Base-by-base conservation (phyloP, 768 basidiomycete genomes). In the Leccinum uliginosum region DNA sequence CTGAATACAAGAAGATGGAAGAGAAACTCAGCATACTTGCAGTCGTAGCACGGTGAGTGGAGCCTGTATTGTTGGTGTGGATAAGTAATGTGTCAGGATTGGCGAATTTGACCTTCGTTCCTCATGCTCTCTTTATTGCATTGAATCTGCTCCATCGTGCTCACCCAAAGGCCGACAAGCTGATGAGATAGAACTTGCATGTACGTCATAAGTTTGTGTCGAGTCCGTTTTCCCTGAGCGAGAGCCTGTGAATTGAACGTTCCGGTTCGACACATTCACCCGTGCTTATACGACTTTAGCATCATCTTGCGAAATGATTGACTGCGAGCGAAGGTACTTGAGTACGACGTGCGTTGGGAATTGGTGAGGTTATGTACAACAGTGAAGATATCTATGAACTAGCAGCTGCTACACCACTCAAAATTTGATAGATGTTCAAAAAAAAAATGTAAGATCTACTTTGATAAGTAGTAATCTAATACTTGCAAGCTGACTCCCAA, bases 1-100 rank as follows among this genome's bases (percentile, higher is more conserved):
- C 29, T 21, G 54, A 38, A 53, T 30, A 19, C 50, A 50, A 61
- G 49, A 10, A 23, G 3, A 27, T 40, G 21, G 40, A 50, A 53
- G 43, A 11, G 29, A 24, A 6, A 9, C 32, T 2, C 2, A 52
- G 32, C 14, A 5, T 29, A n/a, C n/a, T n/a, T 35, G 9, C 32
- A 56, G 10, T n/a, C 9, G 17, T 15, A n/a, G n/a, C 19, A 40
- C 21, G 59, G 54, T 61, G 59, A 61, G 59, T 49, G 27, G 14
- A 30, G 1, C 3, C 10, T 27, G 47, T 5, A 21, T 26, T 24
- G 26, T 26, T 48, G 12, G 23, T 23, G 17, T 38, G 0, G 35
- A 44, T 23, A 44, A 44, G 43, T 15, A 19, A 44, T 44, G 19
- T 35, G 17, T 35, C 35, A 9, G 30, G 34, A 34, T 34, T 15